phyloP scores from a whole-genome alignment of 441 rosid genomes.

The Gossypium lobatum region DNA sequence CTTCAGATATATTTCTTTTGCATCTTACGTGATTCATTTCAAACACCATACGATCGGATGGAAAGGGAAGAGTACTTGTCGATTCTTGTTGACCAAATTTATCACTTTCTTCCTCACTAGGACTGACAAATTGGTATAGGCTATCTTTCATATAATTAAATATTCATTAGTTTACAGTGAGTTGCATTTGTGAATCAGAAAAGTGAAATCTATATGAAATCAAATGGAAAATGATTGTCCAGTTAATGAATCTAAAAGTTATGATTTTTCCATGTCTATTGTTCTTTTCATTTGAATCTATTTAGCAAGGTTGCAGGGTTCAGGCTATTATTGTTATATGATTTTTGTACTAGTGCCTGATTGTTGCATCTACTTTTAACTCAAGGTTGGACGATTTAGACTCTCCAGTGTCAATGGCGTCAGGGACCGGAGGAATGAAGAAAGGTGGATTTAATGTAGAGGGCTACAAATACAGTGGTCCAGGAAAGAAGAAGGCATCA shows the following conservation, averaged over 20 bases:
- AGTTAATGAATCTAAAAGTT: neutral
- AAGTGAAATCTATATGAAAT: neutral
- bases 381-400: conserved; percentile 74
- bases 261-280: neutral
- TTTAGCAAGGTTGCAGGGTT: neutral
- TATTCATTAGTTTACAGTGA: neutral
- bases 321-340: neutral
- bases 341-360: conserved; percentile 9
- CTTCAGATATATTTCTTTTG: neutral
- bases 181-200: neutral
- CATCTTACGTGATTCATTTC: neutral
- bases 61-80: neutral
- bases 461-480: conserved; percentile 30
- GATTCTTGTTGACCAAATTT: neutral
- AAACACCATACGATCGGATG: neutral
- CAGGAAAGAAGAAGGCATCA: conserved; percentile 35
- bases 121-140: neutral
- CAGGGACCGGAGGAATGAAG: conserved; percentile 38
- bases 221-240: neutral
- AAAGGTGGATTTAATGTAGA: conserved; percentile 34
- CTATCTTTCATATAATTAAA: neutral
- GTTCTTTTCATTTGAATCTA: neutral
- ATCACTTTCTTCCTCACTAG: neutral
- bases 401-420: conserved; percentile 42
- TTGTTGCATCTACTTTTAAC: conserved; percentile 7